These are phyloP conservation scores for Dipteronia sinensis DNA, from an alignment of 345 rosid species.

Conservation along the genomic window DNA sequence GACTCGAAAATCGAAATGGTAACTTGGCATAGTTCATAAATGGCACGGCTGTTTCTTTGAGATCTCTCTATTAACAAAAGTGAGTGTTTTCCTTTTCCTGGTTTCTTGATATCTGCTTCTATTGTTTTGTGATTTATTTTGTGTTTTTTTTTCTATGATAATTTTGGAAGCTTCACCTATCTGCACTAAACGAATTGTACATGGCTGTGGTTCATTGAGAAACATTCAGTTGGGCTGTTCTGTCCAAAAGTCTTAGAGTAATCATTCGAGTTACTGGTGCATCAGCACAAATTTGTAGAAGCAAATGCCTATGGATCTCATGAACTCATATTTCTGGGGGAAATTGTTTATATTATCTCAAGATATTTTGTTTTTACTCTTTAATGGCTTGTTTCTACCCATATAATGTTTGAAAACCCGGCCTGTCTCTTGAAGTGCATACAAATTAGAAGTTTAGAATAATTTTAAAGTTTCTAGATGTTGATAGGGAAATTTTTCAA, in stretches of 20 bases:
- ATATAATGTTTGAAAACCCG: neutral
- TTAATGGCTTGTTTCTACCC: neutral
- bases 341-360: neutral
- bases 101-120: neutral
- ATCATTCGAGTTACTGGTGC: neutral
- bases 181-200: neutral
- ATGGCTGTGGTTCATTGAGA: neutral
- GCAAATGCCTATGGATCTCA: neutral
- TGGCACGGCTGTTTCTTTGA: neutral
- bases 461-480: neutral
- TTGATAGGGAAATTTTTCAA: constrained; percentile 1
- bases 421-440: neutral
- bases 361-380: neutral
- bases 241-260: neutral
- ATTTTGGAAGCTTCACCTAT: neutral
- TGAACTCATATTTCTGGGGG: neutral
- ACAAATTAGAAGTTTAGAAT: neutral
- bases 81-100: neutral
- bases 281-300: neutral
- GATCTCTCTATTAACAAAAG: neutral
- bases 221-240: neutral
- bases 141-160: neutral
- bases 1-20: neutral
- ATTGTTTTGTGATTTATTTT: neutral
- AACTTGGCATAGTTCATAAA: neutral